A percentile compares a stretch with the other conserved stretches of the same genome.
These are phyloP conservation scores for Capsicum baccatum DNA, from an alignment of 257 asterid species.

Conservation along the genomic window DNA sequence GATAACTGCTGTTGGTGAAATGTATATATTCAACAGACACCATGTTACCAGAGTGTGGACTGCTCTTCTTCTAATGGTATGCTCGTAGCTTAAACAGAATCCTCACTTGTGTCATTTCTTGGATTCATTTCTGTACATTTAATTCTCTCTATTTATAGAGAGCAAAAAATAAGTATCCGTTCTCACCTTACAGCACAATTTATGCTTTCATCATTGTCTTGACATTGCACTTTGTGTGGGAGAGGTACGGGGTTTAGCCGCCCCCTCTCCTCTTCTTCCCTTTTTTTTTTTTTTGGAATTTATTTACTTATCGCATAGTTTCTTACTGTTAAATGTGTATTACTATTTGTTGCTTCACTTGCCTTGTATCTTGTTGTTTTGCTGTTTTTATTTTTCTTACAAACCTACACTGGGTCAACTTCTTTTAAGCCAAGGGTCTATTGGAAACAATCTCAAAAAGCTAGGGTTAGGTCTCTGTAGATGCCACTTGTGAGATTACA, in stretches of 20 bases:
- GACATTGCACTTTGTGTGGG: not conserved
- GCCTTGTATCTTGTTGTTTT: not conserved
- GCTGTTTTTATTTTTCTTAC: not conserved
- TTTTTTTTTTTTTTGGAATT: no score
- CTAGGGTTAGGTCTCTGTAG: not conserved
- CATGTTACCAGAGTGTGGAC: slow-evolving; percentile 93
- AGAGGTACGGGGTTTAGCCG: not conserved
- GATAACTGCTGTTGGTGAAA: slow-evolving; percentile 96
- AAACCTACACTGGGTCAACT: accelerated
- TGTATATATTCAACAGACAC: slow-evolving; percentile 87
- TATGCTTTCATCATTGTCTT: not conserved
- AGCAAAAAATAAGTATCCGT: not conserved
- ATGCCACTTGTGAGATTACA: no score
- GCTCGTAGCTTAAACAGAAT: slow-evolving; percentile 18
- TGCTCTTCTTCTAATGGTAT: slow-evolving; percentile 91
- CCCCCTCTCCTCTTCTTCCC: no score
- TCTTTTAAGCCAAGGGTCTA: not conserved
- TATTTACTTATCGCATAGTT: no score
- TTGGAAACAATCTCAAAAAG: not conserved
- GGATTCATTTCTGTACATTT: not conserved
- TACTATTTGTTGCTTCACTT: not conserved
- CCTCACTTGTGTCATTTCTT: not conserved
- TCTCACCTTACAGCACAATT: not conserved
- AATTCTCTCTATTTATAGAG: no score
- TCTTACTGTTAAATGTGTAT: not conserved